A percentile compares a stretch with the other conserved stretches of the same genome.
These are phyloP conservation scores for Metschnikowia santaceciliae DNA, from an alignment of 805 yeast species.

Conservation along the genomic window DNA sequence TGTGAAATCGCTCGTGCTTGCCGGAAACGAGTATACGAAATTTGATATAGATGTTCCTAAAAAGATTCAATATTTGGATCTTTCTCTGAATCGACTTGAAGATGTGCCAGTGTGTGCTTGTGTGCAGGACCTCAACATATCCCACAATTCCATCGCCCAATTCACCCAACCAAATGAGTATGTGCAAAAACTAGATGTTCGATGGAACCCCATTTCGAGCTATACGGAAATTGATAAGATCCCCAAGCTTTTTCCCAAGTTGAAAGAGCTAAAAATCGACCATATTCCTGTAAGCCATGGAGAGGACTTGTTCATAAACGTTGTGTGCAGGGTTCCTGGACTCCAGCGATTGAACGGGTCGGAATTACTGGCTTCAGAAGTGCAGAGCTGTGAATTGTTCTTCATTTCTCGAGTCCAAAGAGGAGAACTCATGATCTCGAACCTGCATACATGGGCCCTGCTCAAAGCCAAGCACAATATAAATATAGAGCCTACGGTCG, in stretches of 20 bases:
- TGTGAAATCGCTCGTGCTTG: slow-evolving; percentile 29
- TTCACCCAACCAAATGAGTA: not conserved
- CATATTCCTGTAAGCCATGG: slow-evolving; percentile 11
- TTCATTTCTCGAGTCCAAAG: slow-evolving; percentile 50
- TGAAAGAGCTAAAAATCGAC: slow-evolving; percentile 46
- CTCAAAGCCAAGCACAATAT: slow-evolving; percentile 37
- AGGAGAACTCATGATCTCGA: slow-evolving; percentile 20
- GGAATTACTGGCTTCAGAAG: slow-evolving; percentile 39
- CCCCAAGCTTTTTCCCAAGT: slow-evolving; percentile 31
- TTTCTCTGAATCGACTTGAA: slow-evolving; percentile 41
- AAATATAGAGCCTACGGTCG: not conserved
- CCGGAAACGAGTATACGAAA: slow-evolving; percentile 31
- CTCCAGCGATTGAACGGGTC: slow-evolving; percentile 53
- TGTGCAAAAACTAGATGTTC: slow-evolving; percentile 41
- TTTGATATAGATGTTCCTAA: slow-evolving; percentile 6
- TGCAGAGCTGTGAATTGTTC: slow-evolving; percentile 65
- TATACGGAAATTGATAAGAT: slow-evolving; percentile 53
- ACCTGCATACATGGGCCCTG: slow-evolving; percentile 37
- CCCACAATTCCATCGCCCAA: slow-evolving; percentile 8
- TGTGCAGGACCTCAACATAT: not conserved
- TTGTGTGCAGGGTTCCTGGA: slow-evolving; percentile 43
- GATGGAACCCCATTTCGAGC: slow-evolving; percentile 42
- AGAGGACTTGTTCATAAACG: slow-evolving; percentile 31
- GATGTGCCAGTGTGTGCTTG: slow-evolving; percentile 1
- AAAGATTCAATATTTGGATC: slow-evolving; percentile 14